Base-by-base conservation (phyloP, 768 basidiomycete species). In the Tylopilus felleus region DNA sequence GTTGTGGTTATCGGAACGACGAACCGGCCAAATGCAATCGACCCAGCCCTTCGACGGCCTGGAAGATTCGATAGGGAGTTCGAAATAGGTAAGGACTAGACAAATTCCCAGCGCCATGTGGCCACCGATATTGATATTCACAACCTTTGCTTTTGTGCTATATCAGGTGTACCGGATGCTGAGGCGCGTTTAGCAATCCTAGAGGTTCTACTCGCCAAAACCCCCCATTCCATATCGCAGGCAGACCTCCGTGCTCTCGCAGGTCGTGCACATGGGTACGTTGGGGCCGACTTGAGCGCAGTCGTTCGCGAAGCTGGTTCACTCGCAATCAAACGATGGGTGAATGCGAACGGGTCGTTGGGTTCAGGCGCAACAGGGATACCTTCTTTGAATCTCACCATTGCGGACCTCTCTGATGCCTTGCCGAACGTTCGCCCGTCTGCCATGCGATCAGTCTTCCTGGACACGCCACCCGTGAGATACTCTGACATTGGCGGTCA, bases 1-100 rank as follows among this genome's bases (percentile, higher is more conserved):
- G 91, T 99, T 13, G 89, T 98, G 5, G 92, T 99, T 33, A 90
- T 99, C 56, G 97, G 93, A 0, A 97, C 97, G 1, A 98, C 94
- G 2, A 97, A 98, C 69, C 78, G 94, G 21, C 94, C 92, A 6
- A 97, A 98, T 64, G 91, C 94, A 10, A 94, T 98, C 47, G 94
- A 98, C 67, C 94, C 95, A 41, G 94, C 94, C 0, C 74, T 98
- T 48, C 76, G 94, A 46, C 74, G 94, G 29, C 94, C 94, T 14
- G 94, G 94, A 5, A 75, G 94, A 56, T 96, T 98, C 64, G 94
- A 98, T 70, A 78, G 92, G 57, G 96, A 98, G 70, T 89, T 98
- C 41, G 96, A 98, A 68, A 94, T 98, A 58, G 94, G 95, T 84
- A 55, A 60, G 76, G 66, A 28, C 22, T 10, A 8, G 39, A 29